Conservation (phyloP, 192 early-diverging fungal species). For the Podila verticillata region DNA sequence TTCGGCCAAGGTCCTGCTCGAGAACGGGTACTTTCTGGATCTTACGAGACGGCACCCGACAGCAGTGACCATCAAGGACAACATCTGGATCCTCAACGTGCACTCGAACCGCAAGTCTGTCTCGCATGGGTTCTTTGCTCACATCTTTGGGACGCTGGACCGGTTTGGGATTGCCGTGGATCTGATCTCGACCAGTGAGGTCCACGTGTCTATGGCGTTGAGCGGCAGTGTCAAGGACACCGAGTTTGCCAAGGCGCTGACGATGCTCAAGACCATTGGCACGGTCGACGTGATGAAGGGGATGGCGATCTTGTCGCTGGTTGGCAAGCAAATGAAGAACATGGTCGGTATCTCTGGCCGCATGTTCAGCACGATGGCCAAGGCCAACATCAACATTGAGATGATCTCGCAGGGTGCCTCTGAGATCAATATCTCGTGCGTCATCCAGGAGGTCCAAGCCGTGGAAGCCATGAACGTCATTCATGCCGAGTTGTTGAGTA, state of each 20-base stretch:
- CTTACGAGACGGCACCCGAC: slow-evolving; percentile 83
- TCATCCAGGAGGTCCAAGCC: slow-evolving; percentile 79
- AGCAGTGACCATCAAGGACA: slow-evolving; percentile 97
- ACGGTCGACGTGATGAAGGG: slow-evolving; percentile 84
- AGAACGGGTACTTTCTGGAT: slow-evolving; percentile 75
- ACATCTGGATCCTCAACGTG: slow-evolving; percentile 92
- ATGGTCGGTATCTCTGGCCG: slow-evolving; percentile 93
- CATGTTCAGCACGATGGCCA: slow-evolving; percentile 94
- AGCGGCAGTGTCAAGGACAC: slow-evolving; percentile 64
- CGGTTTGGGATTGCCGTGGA: slow-evolving; percentile 90
- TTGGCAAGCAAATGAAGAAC: slow-evolving; percentile 95
- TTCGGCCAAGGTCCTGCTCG: slow-evolving; percentile 63
- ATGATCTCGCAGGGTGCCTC: slow-evolving; percentile 99
- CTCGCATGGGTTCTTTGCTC: slow-evolving; percentile 95
- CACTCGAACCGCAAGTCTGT: slow-evolving; percentile 96
- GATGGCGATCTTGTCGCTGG: slow-evolving; percentile 95
- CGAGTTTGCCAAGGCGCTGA: slow-evolving; percentile 79
- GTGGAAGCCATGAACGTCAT: slow-evolving; percentile 82
- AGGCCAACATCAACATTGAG: slow-evolving; percentile 92
- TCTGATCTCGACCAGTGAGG: slow-evolving; percentile 91
- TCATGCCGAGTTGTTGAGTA: slow-evolving; percentile 77
- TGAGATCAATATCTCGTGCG: slow-evolving; percentile 98
- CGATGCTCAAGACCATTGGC: slow-evolving; percentile 81
- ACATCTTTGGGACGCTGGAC: slow-evolving; percentile 92
- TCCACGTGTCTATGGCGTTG: slow-evolving; percentile 92